A percentile compares a stretch with the other conserved stretches of the same genome.
phyloP scores from a whole-genome alignment of 1,284 basidiomycete genomes.

The Apiotrichum gamsii region DNA sequence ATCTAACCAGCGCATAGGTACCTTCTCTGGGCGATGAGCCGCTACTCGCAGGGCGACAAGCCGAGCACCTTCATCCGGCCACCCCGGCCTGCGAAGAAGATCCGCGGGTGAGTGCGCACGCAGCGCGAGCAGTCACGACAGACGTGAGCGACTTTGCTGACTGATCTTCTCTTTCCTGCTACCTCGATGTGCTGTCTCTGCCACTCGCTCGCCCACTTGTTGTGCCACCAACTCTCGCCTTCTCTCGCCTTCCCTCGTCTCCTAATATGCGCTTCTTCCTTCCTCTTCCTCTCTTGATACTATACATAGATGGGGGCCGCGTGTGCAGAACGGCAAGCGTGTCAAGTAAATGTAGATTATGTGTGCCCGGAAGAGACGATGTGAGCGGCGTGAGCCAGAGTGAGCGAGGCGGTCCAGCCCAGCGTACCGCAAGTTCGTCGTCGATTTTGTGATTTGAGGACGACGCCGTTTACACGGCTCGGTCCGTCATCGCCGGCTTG shows the following conservation, averaged over 20 bases:
- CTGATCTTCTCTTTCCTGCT: neutral
- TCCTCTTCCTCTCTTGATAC: neutral
- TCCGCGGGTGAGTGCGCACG: slow-evolving; percentile 42
- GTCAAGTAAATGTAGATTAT: slow-evolving; percentile 7
- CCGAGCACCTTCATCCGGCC: slow-evolving; percentile 29
- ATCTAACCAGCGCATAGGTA: too few species aligned
- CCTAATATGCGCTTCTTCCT: neutral
- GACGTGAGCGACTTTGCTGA: neutral
- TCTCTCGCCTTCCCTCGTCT: neutral
- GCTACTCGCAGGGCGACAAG: slow-evolving; percentile 32
- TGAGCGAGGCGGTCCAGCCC: too few species aligned
- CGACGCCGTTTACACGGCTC: neutral
- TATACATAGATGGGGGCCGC: slow-evolving; percentile 28
- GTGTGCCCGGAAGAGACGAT: too few species aligned
- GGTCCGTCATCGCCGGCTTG: neutral
- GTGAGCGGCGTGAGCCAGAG: too few species aligned
- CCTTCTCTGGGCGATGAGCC: slow-evolving; percentile 35
- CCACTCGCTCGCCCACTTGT: neutral
- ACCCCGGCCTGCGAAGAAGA: slow-evolving; percentile 36
- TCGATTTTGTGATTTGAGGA: neutral
- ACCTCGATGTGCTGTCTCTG: neutral
- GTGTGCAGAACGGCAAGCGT: slow-evolving; percentile 28
- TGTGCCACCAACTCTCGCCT: neutral
- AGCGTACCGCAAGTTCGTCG: too few species aligned
- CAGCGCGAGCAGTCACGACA: neutral